phyloP scores from a whole-genome alignment of 164 flowering plant species.

The Berberis thunbergii region DNA sequence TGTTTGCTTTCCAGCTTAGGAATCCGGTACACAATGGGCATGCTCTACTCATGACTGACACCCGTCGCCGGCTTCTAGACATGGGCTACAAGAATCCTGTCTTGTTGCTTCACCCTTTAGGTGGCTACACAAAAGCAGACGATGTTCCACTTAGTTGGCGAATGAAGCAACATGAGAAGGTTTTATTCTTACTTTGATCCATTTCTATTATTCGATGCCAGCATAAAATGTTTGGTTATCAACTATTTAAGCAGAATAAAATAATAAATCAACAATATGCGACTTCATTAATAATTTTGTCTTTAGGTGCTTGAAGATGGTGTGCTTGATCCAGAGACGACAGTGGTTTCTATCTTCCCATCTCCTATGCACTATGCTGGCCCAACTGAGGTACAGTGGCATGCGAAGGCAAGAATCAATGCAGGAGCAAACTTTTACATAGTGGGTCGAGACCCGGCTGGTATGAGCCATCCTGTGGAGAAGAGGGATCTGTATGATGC shows the following conservation, averaged over 20 bases:
- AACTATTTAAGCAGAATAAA: background rate
- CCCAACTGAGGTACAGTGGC: conserved; percentile 99
- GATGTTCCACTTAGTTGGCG: conserved; percentile 93
- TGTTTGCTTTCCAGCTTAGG: conserved; percentile 89
- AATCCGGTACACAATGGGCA: conserved; percentile 99
- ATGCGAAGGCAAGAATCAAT: conserved; percentile 96
- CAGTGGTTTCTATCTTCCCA: conserved; percentile 88
- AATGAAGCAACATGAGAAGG: conserved; percentile 98
- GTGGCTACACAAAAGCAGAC: conserved; percentile 24
- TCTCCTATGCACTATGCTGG: conserved; percentile 99
- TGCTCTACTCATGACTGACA: conserved; percentile 81
- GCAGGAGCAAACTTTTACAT: conserved; percentile 99
- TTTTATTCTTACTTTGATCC: conserved; percentile 2
- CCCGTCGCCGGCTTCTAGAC: conserved; percentile 14
- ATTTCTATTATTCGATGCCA: background rate
- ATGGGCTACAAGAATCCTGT: conserved; percentile 21
- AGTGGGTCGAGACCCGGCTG: conserved; percentile 96
- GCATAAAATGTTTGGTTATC: background rate
- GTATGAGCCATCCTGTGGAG: conserved; percentile 92
- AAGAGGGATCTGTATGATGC: conserved; percentile 94
- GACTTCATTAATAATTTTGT: conserved; percentile 5
- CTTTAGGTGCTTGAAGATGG: conserved; percentile 96
- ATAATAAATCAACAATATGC: background rate
- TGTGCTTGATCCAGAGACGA: conserved; percentile 92
- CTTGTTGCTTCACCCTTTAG: conserved; percentile 11